phyloP scores from a whole-genome alignment of 1,284 basidiomycete genomes.

The Vanrija pseudolonga region DNA sequence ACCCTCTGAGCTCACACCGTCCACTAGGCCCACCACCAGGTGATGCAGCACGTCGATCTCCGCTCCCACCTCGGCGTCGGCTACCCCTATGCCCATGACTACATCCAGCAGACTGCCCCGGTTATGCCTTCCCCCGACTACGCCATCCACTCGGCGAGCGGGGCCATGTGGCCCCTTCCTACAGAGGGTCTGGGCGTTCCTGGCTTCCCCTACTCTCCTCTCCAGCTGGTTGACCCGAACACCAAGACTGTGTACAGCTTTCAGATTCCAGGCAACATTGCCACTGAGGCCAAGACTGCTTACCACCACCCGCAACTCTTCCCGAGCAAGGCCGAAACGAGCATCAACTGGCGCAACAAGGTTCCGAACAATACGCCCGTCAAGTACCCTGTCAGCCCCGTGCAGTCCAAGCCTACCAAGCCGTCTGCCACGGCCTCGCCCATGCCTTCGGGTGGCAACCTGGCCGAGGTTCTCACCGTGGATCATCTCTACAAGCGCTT shows the following conservation, averaged over 20 bases:
- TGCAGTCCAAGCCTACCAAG: neutral
- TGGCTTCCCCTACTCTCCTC: too few species aligned
- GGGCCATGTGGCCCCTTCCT: neutral
- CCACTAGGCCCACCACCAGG: neutral
- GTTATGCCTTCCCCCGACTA: slow-evolving; percentile 2
- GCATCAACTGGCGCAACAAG: slow-evolving; percentile 37
- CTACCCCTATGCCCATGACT: slow-evolving; percentile 8
- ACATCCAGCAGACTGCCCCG: slow-evolving; percentile 11
- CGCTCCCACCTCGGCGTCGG: slow-evolving; percentile 15
- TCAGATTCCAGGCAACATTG: slow-evolving; percentile 6
- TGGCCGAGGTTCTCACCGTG: slow-evolving; percentile 31
- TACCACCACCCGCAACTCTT: neutral
- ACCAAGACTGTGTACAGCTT: slow-evolving; percentile 14
- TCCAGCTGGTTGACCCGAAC: slow-evolving; percentile 9
- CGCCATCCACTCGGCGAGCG: slow-evolving; percentile 13
- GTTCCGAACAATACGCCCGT: neutral
- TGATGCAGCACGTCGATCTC: neutral
- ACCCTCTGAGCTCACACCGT: neutral
- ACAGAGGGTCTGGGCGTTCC: too few species aligned
- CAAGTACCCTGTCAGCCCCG: neutral
- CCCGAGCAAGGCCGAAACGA: slow-evolving; percentile 37
- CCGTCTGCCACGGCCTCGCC: neutral
- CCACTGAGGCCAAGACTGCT: neutral
- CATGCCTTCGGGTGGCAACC: neutral
- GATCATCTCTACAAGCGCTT: slow-evolving; percentile 40